Conservation (phyloP, 305 asterid genomes). For the Coffea humblotiana region DNA sequence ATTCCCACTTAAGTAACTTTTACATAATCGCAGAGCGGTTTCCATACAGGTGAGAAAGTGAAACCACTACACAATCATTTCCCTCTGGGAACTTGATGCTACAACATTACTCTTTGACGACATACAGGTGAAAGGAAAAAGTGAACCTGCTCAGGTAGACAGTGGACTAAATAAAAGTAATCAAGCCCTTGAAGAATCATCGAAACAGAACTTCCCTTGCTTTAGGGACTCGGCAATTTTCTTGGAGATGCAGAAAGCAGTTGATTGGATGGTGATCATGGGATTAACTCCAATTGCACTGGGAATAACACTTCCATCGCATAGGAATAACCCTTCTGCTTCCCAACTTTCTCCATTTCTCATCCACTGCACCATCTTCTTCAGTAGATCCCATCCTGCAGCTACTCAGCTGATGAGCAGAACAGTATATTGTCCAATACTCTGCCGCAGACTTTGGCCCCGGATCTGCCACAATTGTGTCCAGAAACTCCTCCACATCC, state of each 20-base stretch:
- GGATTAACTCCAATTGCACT: constrained; percentile 88
- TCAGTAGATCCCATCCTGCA: constrained; percentile 67
- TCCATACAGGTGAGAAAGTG: neutral
- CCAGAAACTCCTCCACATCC: constrained; percentile 59
- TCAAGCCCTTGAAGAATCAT: constrained; percentile 7
- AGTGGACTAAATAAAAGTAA: neutral
- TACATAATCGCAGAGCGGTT: neutral
- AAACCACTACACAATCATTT: neutral
- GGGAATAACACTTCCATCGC: constrained; percentile 85
- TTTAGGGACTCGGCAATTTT: constrained; percentile 47
- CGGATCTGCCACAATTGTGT: constrained; percentile 41
- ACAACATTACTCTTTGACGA: neutral
- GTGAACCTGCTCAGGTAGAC: neutral
- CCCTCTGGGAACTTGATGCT: neutral
- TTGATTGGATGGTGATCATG: constrained; percentile 84
- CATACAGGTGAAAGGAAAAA: neutral
- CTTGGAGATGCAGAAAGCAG: constrained; percentile 60
- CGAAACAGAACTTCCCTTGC: constrained; percentile 17
- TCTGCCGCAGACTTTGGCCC: constrained; percentile 59
- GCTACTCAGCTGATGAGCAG: constrained; percentile 86
- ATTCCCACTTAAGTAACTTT: neutral
- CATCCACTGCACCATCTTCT: constrained; percentile 70
- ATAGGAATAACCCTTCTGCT: constrained; percentile 70
- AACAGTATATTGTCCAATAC: constrained; percentile 61
- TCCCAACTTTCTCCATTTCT: constrained; percentile 94